Evolutionary conservation across 2,329 filamentous ascomycete genomes (phyloP).

Genomic region (Colletotrichum abscissum): DNA sequence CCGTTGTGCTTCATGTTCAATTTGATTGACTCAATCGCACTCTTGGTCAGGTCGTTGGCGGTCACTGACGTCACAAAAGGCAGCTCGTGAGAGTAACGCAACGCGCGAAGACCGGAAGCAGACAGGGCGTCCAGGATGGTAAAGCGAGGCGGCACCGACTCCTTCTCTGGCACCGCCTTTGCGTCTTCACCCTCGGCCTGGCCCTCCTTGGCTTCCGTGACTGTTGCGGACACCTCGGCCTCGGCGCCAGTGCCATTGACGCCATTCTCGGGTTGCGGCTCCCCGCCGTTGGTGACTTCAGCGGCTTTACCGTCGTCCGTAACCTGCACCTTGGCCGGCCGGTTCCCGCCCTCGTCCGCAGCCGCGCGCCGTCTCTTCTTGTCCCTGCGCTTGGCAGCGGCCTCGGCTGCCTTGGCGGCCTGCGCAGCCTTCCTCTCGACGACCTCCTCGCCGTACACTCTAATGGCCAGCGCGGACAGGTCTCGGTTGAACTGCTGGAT

Average conservation of each 20-base stretch:
- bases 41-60: slow-evolving; percentile 87
- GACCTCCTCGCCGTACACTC: slow-evolving; percentile 81
- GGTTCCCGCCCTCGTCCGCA: slow-evolving; percentile 60
- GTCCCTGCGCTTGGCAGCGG: slow-evolving; percentile 43
- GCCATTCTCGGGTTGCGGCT: not conserved
- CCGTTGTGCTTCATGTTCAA: slow-evolving; percentile 88
- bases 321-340: slow-evolving; percentile 43
- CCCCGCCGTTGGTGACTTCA: slow-evolving; percentile 29
- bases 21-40: slow-evolving; percentile 83
- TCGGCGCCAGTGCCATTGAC: slow-evolving; percentile 34
- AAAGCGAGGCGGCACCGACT: slow-evolving; percentile 57
- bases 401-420: slow-evolving; percentile 48
- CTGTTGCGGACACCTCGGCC: slow-evolving; percentile 20
- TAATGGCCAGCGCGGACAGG: slow-evolving; percentile 91
- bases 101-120: slow-evolving; percentile 88
- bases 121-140: slow-evolving; percentile 96
- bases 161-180: slow-evolving; percentile 8
- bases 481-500: slow-evolving; percentile 99
- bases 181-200: slow-evolving; percentile 15
- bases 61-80: slow-evolving; percentile 85
- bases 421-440: slow-evolving; percentile 58
- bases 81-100: slow-evolving; percentile 92
- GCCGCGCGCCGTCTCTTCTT: slow-evolving; percentile 54
- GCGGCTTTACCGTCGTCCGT: slow-evolving; percentile 31
- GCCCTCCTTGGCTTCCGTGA: slow-evolving; percentile 28